These are phyloP conservation scores for Diospyros lotus DNA, from an alignment of 148 eudicot genomes.

Conservation along the genomic window DNA sequence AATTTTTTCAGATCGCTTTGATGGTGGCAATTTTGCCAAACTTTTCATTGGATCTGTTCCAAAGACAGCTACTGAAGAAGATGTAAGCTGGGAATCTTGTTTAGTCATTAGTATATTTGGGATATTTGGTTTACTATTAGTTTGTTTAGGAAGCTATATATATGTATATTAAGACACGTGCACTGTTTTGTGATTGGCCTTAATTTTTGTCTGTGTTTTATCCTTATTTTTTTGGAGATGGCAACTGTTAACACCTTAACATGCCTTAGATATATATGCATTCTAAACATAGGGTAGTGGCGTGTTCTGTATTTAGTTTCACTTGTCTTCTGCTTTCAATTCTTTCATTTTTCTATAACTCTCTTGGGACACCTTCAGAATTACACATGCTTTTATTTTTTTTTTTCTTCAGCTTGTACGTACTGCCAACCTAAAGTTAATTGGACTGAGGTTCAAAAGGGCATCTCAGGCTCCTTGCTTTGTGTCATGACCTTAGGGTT, in stretches of 20 bases:
- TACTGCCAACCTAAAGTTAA: background rate
- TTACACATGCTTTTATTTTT: background rate
- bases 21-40: slow-evolving; percentile 60
- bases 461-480: no score
- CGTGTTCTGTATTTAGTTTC: background rate
- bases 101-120: background rate
- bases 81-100: slow-evolving; percentile 44
- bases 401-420: background rate
- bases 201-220: background rate
- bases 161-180: background rate
- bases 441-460: background rate
- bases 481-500: no score
- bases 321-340: background rate
- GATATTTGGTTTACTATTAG: background rate
- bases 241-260: background rate
- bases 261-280: background rate
- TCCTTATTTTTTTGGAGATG: background rate
- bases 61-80: slow-evolving; percentile 76
- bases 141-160: background rate
- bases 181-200: background rate
- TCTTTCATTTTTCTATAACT: no score
- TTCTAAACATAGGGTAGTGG: background rate
- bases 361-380: no score
- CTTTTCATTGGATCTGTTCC: slow-evolving; percentile 95
- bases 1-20: slow-evolving; percentile 39